Conservation (phyloP, 75 land plant species). For the Larix kaempferi region DNA sequence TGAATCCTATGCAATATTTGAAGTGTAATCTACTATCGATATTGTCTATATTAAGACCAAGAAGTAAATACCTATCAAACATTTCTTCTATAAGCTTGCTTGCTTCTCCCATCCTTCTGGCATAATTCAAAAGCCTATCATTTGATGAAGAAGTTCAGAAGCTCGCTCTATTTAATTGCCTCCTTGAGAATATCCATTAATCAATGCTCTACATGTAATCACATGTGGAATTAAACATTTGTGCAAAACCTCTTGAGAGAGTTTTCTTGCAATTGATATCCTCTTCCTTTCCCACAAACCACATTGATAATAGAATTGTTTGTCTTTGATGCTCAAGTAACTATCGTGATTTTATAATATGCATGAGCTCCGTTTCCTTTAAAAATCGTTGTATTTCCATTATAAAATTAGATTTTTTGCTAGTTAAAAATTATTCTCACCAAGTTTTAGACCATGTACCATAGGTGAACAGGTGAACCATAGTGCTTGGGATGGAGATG, state of each 20-base stretch:
- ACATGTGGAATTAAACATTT: conserved; percentile 14
- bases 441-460: neutral
- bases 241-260: conserved; percentile 22
- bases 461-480: conserved; percentile 92
- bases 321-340: neutral
- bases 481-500: conserved; percentile 70
- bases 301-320: conserved; percentile 32
- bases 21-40: too few relatives aligned
- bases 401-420: neutral
- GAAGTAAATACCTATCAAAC: conserved; percentile 36
- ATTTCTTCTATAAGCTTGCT: conserved; percentile 54
- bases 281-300: conserved; percentile 29
- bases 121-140: conserved; percentile 27
- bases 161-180: conserved; percentile 18
- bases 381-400: neutral
- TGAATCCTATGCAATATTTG: too few relatives aligned
- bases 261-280: conserved; percentile 33
- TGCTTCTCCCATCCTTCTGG: conserved; percentile 64
- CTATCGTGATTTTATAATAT: neutral
- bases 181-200: conserved; percentile 11
- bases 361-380: neutral
- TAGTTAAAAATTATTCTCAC: neutral
- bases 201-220: conserved; percentile 11
- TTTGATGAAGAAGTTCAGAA: conserved; percentile 18
- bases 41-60: conserved; percentile 9